Evolutionary conservation across 2,329 filamentous ascomycete genomes (phyloP).

Genomic region (Paracamarosporium sp.): DNA sequence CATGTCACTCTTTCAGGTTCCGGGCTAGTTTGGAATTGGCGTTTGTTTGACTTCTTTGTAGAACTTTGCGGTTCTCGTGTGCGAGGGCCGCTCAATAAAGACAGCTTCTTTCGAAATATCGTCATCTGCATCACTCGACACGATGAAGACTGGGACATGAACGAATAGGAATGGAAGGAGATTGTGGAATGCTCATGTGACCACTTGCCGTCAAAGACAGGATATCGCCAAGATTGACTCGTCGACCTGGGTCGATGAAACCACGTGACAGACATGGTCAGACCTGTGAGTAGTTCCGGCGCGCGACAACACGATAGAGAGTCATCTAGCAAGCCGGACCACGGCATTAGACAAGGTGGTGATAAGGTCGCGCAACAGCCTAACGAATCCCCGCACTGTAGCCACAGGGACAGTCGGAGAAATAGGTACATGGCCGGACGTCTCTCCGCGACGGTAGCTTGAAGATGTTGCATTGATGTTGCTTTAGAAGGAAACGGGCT

Average conservation of each 20-base stretch:
- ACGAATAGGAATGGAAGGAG: conserved; percentile 2
- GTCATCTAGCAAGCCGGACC: background rate
- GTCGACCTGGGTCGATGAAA: background rate
- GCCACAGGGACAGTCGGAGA: background rate
- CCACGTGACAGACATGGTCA: background rate
- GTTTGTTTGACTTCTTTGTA: background rate
- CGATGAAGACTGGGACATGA: background rate
- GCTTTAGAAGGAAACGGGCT: background rate
- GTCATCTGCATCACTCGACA: background rate
- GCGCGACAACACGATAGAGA: no score
- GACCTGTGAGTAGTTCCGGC: no score
- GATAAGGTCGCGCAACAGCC: no score
- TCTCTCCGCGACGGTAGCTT: background rate
- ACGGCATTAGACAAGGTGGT: background rate
- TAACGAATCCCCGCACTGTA: background rate
- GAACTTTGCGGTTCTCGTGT: background rate
- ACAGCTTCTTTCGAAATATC: background rate
- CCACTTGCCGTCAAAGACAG: background rate
- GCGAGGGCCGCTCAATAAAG: background rate
- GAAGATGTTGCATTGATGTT: background rate
- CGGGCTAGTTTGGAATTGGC: conserved; percentile 8
- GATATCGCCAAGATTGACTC: background rate
- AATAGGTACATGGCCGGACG: background rate
- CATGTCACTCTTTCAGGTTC: conserved; percentile 27
- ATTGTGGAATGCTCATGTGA: conserved; percentile 13